phyloP scores from a whole-genome alignment of 75 land plant genomes.

The Sequoia sempervirens region DNA sequence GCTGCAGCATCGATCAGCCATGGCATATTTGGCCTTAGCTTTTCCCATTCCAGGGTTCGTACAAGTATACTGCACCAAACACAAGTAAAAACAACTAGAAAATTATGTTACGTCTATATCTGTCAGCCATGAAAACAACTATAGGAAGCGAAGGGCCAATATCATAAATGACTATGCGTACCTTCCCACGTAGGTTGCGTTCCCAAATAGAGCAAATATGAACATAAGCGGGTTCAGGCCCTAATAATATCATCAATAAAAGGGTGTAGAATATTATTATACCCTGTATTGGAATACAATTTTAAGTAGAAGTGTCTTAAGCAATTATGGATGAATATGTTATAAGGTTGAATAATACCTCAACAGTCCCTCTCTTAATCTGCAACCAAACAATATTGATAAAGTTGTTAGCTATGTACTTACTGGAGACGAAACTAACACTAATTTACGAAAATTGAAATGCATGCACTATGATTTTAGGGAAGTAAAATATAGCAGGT shows the following conservation, averaged over 20 bases:
- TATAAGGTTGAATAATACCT: conserved; percentile 27
- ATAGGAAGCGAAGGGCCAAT: background rate
- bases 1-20: conserved; percentile 88
- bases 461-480: no score
- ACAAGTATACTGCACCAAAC: conserved; percentile 65
- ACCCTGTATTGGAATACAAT: background rate
- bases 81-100: background rate
- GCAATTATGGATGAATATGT: background rate
- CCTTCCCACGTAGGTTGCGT: conserved; percentile 82
- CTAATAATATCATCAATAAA: conserved; percentile 18
- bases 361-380: conserved; percentile 63
- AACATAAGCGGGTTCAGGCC: conserved; percentile 83
- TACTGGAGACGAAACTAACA: no score
- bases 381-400: conserved; percentile 7
- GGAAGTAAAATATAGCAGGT: no score
- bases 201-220: conserved; percentile 64
- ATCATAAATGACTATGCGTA: background rate
- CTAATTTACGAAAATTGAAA: no score
- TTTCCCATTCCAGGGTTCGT: conserved; percentile 55
- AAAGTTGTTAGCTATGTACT: no score
- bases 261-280: no score
- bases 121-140: background rate
- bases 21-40: conserved; percentile 67
- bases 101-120: background rate
- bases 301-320: no score